Base-by-base conservation (phyloP, 805 yeast species). In the Ogataea trehaloabstinens region DNA sequence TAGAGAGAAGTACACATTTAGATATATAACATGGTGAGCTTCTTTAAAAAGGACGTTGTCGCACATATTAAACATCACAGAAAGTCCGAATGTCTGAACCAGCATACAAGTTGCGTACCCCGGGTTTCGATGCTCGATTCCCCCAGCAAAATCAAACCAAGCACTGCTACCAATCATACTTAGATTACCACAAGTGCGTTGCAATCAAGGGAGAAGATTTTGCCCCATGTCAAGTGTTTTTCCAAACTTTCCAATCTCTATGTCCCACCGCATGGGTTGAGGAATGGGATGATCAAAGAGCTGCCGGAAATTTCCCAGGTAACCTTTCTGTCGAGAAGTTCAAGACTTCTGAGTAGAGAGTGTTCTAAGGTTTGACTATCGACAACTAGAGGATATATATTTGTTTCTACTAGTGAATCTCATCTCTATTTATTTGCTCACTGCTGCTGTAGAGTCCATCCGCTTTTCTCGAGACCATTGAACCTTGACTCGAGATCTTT, bases 91-190 rank as follows among this genome's bases (percentile, higher is more conserved):
- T 66, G 70, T 53, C 68, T 42, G 70, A 63, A 42, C 33, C 47
- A 30, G 43, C 40, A 43, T 57, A 69, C 54, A 74, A 75, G 54
- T 64, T 78, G 53, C 76, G 70, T 56, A 80, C 84, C 42, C 82
- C 79, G 60, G 85, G 84, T 46, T 85, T 85, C 73, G 95, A 86
- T 68, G 84, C 95, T 60, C 83, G 96, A 69, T 90, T 90, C 81
- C 98, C 99, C 54, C 80, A 88, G 76, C 90, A 82, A 69, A 91
- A 91, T 81, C 99, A 91, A 73, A 87, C 97, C 60, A 89, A 85
- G 74, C 96, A 91, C 77, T 93, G 98, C 77, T 95, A 91, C 82
- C 97, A 91, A 74, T 78, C 91, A 56, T 93, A 91, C 74, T 88
- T 93, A 60, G 99, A 93, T 71, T 93, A 91, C 81, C 93, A 85